These are phyloP conservation scores for Boletus eberwhitei DNA, from an alignment of 768 basidiomycete species.

Conservation along the genomic window DNA sequence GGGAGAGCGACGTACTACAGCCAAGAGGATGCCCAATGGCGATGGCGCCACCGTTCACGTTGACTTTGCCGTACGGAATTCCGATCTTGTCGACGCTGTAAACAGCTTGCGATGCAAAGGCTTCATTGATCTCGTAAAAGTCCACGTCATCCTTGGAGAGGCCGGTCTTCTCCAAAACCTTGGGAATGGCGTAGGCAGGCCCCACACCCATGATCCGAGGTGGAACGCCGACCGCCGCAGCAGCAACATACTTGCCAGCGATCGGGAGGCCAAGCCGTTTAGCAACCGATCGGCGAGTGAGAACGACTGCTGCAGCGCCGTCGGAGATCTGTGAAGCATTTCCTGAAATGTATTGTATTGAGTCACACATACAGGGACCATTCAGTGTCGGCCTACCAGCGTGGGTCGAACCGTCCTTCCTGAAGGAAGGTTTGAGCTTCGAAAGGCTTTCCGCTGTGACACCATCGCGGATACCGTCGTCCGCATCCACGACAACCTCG, in stretches of 20 bases:
- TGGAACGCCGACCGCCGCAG: conserved; percentile 73
- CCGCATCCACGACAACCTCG: conserved; percentile 69
- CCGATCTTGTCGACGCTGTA: conserved; percentile 68
- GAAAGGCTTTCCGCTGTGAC: conserved; percentile 73
- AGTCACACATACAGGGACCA: background rate
- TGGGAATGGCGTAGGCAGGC: conserved; percentile 84
- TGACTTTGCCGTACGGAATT: conserved; percentile 76
- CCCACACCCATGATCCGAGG: conserved; percentile 91
- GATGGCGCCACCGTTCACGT: conserved; percentile 85
- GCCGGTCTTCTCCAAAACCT: conserved; percentile 62
- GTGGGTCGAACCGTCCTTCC: conserved; percentile 70
- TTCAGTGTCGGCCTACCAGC: conserved; percentile 43
- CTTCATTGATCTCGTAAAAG: conserved; percentile 92
- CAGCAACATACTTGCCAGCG: conserved; percentile 78
- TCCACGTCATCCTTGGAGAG: conserved; percentile 71
- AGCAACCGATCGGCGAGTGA: conserved; percentile 76
- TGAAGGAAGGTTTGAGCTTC: conserved; percentile 87
- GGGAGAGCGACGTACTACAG: conserved; percentile 57
- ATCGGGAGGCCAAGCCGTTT: conserved; percentile 83
- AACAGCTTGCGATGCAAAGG: conserved; percentile 81
- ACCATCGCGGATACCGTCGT: conserved; percentile 86
- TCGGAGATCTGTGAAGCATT: conserved; percentile 92
- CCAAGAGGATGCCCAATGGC: conserved; percentile 88
- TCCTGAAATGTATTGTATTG: conserved; percentile 32
- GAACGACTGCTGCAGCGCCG: conserved; percentile 86